phyloP scores from a whole-genome alignment of 805 yeast species.

The Cephaloascus albidus region DNA sequence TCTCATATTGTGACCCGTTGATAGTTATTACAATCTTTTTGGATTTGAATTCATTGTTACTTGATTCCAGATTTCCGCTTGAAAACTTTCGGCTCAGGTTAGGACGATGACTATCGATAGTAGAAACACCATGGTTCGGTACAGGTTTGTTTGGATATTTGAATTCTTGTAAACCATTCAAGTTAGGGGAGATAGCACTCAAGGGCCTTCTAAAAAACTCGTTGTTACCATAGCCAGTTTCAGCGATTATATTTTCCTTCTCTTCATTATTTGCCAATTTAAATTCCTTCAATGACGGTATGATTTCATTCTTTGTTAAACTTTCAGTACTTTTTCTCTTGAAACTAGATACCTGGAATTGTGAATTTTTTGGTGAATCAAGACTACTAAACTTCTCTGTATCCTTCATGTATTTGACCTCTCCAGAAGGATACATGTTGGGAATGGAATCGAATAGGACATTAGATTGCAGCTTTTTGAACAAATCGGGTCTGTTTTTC shows the following conservation, averaged over 20 bases:
- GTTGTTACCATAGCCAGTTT: background rate
- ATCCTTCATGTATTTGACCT: no score
- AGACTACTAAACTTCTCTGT: no score
- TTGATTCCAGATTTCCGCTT: no score
- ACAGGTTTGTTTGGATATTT: background rate
- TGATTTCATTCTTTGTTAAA: no score
- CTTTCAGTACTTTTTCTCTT: no score
- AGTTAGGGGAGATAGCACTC: background rate
- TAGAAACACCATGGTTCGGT: background rate
- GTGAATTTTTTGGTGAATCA: no score
- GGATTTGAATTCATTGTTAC: slow-evolving; percentile 2
- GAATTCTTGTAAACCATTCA: background rate
- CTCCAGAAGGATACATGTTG: no score
- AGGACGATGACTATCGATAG: background rate
- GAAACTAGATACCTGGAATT: no score
- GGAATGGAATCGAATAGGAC: no score
- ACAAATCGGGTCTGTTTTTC: background rate
- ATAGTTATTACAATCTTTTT: slow-evolving; percentile 20
- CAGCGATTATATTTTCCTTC: no score
- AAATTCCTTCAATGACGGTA: no score
- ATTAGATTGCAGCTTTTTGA: background rate
- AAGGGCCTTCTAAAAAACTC: background rate
- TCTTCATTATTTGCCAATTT: no score
- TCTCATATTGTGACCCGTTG: slow-evolving; percentile 60
- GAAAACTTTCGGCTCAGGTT: background rate